These are phyloP conservation scores for Ascosphaera pollenicola DNA, from an alignment of 2,329 filamentous ascomycete genomes.

Conservation along the genomic window DNA sequence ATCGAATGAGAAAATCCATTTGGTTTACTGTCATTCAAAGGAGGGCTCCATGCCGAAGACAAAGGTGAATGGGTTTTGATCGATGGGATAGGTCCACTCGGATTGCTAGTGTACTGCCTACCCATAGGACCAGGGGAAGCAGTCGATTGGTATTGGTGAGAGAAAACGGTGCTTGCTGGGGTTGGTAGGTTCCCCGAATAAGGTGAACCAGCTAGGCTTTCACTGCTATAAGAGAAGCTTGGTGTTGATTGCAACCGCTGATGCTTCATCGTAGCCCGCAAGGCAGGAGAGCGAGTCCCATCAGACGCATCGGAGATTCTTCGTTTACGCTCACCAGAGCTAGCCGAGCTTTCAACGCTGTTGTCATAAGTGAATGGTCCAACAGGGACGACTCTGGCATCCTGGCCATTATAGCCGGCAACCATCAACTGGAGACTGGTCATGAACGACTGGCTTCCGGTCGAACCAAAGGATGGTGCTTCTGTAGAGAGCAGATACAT, in stretches of 20 bases:
- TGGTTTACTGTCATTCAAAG: conserved; percentile 17
- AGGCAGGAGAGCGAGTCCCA: conserved; percentile 25
- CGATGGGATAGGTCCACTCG: conserved; percentile 19
- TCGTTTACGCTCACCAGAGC: conserved; percentile 30
- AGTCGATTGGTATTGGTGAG: conserved; percentile 15
- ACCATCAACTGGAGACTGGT: conserved; percentile 38
- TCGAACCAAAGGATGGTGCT: conserved; percentile 42
- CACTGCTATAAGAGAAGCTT: conserved; percentile 29
- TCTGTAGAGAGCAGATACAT: conserved; percentile 52
- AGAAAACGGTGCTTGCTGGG: conserved; percentile 22
- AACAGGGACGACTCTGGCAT: conserved; percentile 29
- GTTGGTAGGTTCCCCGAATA: conserved; percentile 30
- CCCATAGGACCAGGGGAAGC: conserved; percentile 20
- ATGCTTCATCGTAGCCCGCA: conserved; percentile 25
- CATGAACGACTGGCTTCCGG: conserved; percentile 30
- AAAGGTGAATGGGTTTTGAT: conserved; percentile 28
- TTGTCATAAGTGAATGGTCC: conserved; percentile 41
- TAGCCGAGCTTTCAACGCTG: conserved; percentile 16
- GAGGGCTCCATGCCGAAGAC: conserved; percentile 24
- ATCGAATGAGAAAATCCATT: not conserved
- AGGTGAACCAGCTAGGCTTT: conserved; percentile 23
- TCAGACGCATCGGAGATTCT: conserved; percentile 31
- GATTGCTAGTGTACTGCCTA: conserved; percentile 20
- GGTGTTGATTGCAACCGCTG: not conserved
- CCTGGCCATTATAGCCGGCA: conserved; percentile 32